These are phyloP conservation scores for Coemansia sp. DNA, from an alignment of 371 early-diverging fungal species.

Conservation along the genomic window DNA sequence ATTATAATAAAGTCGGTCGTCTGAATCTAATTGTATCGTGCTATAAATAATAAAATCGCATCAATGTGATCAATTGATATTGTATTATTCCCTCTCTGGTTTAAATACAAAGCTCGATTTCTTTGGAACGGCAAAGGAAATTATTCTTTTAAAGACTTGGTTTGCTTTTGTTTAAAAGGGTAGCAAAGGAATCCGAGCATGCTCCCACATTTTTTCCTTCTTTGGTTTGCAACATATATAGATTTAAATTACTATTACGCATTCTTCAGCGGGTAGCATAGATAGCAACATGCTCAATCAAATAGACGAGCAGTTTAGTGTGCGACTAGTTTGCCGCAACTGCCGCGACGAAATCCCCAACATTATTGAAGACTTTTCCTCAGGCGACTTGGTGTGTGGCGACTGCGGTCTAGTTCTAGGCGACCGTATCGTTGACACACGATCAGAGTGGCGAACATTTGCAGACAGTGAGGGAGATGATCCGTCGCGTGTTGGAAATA, in stretches of 20 bases:
- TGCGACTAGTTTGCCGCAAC: constrained; percentile 71
- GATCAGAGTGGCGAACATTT: constrained; percentile 99
- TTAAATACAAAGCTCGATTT: no score
- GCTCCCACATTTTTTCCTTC: neutral
- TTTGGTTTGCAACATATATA: neutral
- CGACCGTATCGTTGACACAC: constrained; percentile 97
- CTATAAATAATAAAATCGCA: no score
- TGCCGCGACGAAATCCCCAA: constrained; percentile 86
- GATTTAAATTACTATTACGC: neutral
- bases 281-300: neutral
- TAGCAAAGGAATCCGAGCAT: neutral
- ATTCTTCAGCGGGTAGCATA: neutral
- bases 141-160: neutral
- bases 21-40: neutral
- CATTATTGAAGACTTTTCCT: constrained; percentile 95
- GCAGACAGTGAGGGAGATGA: constrained; percentile 94
- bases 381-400: constrained; percentile 94
- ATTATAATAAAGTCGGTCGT: neutral
- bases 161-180: neutral
- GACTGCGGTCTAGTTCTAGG: constrained; percentile 97
- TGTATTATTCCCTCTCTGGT: no score
- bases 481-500: constrained; percentile 98
- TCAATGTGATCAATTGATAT: no score
- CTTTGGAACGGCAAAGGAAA: no score
- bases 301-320: constrained; percentile 50